A percentile compares a stretch with the other conserved stretches of the same genome.
Conservation (phyloP, 2,329 filamentous ascomycete species). For the Diaporthe sp. region DNA sequence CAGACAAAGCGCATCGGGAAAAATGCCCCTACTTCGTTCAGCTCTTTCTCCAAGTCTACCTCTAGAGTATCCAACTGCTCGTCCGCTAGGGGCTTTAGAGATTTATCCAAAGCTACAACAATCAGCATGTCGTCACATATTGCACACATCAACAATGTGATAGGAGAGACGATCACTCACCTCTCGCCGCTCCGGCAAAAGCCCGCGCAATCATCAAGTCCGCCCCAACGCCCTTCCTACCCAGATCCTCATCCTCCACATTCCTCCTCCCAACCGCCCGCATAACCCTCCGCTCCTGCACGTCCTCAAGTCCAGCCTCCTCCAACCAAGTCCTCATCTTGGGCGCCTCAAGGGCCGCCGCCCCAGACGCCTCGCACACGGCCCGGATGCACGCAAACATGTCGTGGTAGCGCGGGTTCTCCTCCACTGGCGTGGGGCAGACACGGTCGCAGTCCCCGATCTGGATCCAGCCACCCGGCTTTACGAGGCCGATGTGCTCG, state of each 20-base stretch:
- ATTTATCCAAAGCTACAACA: not conserved
- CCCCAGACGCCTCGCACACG: slow-evolving; percentile 23
- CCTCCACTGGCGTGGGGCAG: slow-evolving; percentile 13
- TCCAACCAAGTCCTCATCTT: slow-evolving; percentile 16
- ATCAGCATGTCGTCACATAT: not conserved
- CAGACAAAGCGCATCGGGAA: slow-evolving; percentile 21
- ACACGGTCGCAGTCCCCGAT: slow-evolving; percentile 25
- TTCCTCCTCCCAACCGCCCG: slow-evolving; percentile 26
- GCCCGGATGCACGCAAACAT: slow-evolving; percentile 27
- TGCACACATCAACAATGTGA: not conserved
- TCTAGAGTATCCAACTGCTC: not conserved
- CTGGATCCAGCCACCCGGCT: slow-evolving; percentile 24
- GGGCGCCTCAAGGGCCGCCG: slow-evolving; percentile 4
- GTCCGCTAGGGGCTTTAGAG: slow-evolving; percentile 4
- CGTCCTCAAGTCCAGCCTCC: slow-evolving; percentile 26
- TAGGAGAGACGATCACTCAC: not conserved
- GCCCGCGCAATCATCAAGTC: slow-evolving; percentile 28
- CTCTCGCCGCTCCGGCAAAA: slow-evolving; percentile 12
- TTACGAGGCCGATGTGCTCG: slow-evolving; percentile 15
- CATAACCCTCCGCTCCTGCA: slow-evolving; percentile 21
- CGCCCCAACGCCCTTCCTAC: slow-evolving; percentile 12
- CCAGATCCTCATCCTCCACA: slow-evolving; percentile 22
- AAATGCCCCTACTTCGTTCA: slow-evolving; percentile 13
- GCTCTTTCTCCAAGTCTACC: slow-evolving; percentile 5
- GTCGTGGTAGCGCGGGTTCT: slow-evolving; percentile 30